These are phyloP conservation scores for Amylostereum chailletii DNA, from an alignment of 1,284 basidiomycete species.

Conservation along the genomic window DNA sequence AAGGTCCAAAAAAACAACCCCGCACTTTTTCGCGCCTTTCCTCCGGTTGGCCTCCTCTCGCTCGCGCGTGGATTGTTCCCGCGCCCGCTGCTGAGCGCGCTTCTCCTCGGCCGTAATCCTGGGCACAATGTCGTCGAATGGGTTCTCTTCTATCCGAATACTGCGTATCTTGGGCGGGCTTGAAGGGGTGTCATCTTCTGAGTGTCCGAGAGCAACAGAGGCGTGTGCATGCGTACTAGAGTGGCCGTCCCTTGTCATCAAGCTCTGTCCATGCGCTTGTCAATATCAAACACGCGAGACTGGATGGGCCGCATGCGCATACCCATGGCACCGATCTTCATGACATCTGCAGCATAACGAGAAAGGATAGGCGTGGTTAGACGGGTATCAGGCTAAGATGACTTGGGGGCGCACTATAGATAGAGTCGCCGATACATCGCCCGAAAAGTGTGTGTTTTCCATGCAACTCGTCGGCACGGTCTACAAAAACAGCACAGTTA, in stretches of 20 bases:
- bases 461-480: conserved; percentile 82
- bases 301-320: conserved; percentile 5
- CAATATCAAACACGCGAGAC: not conserved
- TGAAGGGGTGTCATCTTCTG: conserved; percentile 3
- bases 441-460: conserved; percentile 88
- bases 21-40: conserved; percentile 79
- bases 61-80: conserved; percentile 67
- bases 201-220: not conserved
- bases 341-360: conserved; percentile 52
- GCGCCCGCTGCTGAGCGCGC: conserved; percentile 71
- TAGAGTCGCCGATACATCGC: conserved; percentile 70
- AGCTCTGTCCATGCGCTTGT: conserved; percentile 46
- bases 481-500: conserved; percentile 26
- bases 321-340: conserved; percentile 87
- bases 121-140: conserved; percentile 90
- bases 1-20: no score
- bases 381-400: not conserved
- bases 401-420: conserved; percentile 61
- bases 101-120: conserved; percentile 94
- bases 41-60: conserved; percentile 67
- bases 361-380: not conserved
- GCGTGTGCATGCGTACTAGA: conserved; percentile 55
- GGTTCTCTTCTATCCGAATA: conserved; percentile 83
- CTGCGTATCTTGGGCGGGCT: conserved; percentile 87
- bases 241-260: conserved; percentile 72